Evolutionary conservation across 768 basidiomycete species (phyloP).

Genomic region (Mycena pura): DNA sequence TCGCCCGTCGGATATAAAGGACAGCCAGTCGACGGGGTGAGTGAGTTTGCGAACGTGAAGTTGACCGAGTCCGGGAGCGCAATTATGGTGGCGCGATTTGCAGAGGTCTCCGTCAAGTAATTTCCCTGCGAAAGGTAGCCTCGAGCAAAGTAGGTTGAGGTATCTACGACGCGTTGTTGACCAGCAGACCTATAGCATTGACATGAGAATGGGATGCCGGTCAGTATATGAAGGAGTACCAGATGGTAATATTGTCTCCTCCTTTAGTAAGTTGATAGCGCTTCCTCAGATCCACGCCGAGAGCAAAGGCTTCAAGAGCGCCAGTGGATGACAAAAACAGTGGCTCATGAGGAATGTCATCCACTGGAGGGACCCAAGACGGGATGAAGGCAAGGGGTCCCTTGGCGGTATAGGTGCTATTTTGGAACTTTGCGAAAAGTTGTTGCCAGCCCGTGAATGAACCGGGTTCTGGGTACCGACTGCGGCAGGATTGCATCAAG

Average conservation of each 20-base stretch:
- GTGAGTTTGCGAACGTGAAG: slow-evolving; percentile 48
- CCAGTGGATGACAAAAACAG: slow-evolving; percentile 48
- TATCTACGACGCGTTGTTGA: slow-evolving; percentile 51
- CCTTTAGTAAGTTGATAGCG: slow-evolving; percentile 47
- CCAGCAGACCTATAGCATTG: slow-evolving; percentile 44
- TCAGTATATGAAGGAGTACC: slow-evolving; percentile 33
- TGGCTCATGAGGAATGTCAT: slow-evolving; percentile 46
- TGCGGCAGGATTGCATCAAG: slow-evolving; percentile 16
- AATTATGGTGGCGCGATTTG: slow-evolving; percentile 44
- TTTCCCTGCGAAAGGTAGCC: slow-evolving; percentile 53
- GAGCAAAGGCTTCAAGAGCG: slow-evolving; percentile 45
- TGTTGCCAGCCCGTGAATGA: slow-evolving; percentile 47
- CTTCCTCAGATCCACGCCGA: slow-evolving; percentile 47
- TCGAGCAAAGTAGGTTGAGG: slow-evolving; percentile 45
- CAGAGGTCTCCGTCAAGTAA: slow-evolving; percentile 36
- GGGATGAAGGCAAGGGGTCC: slow-evolving; percentile 49
- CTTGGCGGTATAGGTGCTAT: slow-evolving; percentile 43
- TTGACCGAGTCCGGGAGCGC: slow-evolving; percentile 49
- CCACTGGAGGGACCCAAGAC: slow-evolving; percentile 48
- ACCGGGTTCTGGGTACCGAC: slow-evolving; percentile 50
- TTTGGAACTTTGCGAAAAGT: slow-evolving; percentile 48
- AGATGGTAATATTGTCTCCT: slow-evolving; percentile 49
- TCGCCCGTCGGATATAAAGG: slow-evolving; percentile 42
- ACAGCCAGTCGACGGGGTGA: slow-evolving; percentile 49
- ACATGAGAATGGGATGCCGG: neutral